Evolutionary conservation across 129 eudicot species (phyloP).

Genomic region (Apium graveolens): DNA sequence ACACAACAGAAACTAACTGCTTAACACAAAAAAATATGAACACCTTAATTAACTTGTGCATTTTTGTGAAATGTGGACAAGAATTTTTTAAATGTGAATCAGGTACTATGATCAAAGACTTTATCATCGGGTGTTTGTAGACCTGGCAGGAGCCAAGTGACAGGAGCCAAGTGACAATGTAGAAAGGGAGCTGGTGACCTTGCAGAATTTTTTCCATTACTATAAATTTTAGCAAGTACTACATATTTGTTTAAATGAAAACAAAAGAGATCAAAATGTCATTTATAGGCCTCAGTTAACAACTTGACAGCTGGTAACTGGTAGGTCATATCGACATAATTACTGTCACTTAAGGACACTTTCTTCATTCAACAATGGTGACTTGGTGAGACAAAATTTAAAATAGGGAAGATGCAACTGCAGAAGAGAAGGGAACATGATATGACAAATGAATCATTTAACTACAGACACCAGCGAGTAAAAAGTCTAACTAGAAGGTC

Average conservation of each 20-base stretch:
- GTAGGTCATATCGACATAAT: background rate
- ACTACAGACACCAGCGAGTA: background rate
- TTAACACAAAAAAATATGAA: background rate
- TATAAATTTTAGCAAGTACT: background rate
- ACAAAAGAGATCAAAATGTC: background rate
- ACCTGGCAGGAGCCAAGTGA: background rate
- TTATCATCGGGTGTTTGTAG: background rate
- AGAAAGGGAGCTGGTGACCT: background rate
- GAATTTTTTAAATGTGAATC: background rate
- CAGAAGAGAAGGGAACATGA: background rate
- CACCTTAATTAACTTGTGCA: background rate
- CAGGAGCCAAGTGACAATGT: background rate
- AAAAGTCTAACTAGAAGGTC: background rate
- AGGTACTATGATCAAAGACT: background rate
- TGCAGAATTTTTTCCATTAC: background rate
- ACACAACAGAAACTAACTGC: background rate
- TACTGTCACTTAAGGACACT: background rate
- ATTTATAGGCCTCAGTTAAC: background rate
- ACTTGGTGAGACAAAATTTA: background rate
- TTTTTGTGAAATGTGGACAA: background rate
- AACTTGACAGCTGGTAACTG: background rate
- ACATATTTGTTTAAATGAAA: background rate
- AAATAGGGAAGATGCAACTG: background rate
- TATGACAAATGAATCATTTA: background rate
- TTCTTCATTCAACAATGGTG: background rate